Percentiles rank a stretch among this genome's conserved stretches.
Evolutionary conservation across 2,329 filamentous ascomycete species (phyloP).

Genomic region (Pezizomycotina sp.): DNA sequence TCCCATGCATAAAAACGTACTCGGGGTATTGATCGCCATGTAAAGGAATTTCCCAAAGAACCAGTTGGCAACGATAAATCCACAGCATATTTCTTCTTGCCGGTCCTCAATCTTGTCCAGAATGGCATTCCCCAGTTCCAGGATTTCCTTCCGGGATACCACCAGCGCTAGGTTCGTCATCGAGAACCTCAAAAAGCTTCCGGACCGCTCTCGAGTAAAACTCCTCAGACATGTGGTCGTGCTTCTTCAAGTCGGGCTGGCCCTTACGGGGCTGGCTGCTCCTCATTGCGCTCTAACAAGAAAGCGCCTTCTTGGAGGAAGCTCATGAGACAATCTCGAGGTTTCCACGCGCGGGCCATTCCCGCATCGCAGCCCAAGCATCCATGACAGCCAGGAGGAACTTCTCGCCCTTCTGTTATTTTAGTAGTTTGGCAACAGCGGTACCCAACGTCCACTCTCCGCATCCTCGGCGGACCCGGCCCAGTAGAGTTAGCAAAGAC

Average conservation of each 20-base stretch:
- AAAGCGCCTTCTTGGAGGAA: slow-evolving; percentile 86
- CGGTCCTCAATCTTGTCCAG: slow-evolving; percentile 56
- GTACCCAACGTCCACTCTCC: slow-evolving; percentile 77
- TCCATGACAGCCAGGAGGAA: slow-evolving; percentile 73
- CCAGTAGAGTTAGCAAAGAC: slow-evolving; percentile 76
- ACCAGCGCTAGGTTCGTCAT: slow-evolving; percentile 58
- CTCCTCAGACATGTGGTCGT: slow-evolving; percentile 66
- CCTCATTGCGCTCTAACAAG: slow-evolving; percentile 68
- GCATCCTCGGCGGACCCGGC: slow-evolving; percentile 60
- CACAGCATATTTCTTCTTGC: slow-evolving; percentile 23
- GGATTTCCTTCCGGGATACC: slow-evolving; percentile 71
- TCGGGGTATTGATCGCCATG: slow-evolving; percentile 72
- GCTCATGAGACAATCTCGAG: slow-evolving; percentile 93
- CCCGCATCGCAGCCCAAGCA: slow-evolving; percentile 68
- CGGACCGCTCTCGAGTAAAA: slow-evolving; percentile 74
- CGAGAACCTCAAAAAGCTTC: slow-evolving; percentile 68
- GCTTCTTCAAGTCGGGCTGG: slow-evolving; percentile 28
- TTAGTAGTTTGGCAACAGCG: slow-evolving; percentile 66
- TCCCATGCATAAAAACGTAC: slow-evolving; percentile 31
- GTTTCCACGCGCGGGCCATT: slow-evolving; percentile 77
- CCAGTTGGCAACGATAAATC: slow-evolving; percentile 76
- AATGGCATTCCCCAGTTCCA: slow-evolving; percentile 73
- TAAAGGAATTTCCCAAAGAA: slow-evolving; percentile 78
- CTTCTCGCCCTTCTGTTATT: slow-evolving; percentile 59
- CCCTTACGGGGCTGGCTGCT: slow-evolving; percentile 57